Conservation (phyloP, 2,329 filamentous ascomycete species). For the Monilinia fructigena region DNA sequence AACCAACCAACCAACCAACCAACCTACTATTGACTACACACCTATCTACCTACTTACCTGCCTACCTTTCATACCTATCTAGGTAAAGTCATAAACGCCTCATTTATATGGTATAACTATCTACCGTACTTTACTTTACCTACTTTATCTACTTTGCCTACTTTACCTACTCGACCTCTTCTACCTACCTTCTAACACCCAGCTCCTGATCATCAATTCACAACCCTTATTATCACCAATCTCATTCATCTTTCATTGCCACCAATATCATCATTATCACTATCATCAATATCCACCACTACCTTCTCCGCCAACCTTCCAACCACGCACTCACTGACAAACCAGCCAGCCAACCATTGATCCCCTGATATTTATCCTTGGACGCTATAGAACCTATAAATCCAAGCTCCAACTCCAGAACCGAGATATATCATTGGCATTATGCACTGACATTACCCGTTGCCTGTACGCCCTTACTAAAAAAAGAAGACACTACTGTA, state of each 20-base stretch:
- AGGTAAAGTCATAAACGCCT: too few species aligned
- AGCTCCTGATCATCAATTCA: neutral
- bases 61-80: too few species aligned
- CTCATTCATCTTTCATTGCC: neutral
- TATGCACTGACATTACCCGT: constrained; percentile 1
- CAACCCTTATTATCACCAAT: too few species aligned
- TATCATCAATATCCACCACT: neutral
- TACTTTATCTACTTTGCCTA: too few species aligned
- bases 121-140: too few species aligned
- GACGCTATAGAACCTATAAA: neutral
- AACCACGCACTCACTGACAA: too few species aligned
- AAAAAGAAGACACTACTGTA: neutral
- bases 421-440: constrained; percentile 7
- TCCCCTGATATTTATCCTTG: neutral
- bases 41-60: too few species aligned
- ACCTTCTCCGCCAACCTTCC: neutral
- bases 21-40: too few species aligned
- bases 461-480: neutral
- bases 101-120: too few species aligned
- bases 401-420: constrained; percentile 2
- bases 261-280: neutral
- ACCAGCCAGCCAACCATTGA: neutral
- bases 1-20: too few species aligned
- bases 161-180: too few species aligned
- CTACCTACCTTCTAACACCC: too few species aligned